Base-by-base conservation (phyloP, 768 basidiomycete species). In the Leccinum ochraceum region DNA sequence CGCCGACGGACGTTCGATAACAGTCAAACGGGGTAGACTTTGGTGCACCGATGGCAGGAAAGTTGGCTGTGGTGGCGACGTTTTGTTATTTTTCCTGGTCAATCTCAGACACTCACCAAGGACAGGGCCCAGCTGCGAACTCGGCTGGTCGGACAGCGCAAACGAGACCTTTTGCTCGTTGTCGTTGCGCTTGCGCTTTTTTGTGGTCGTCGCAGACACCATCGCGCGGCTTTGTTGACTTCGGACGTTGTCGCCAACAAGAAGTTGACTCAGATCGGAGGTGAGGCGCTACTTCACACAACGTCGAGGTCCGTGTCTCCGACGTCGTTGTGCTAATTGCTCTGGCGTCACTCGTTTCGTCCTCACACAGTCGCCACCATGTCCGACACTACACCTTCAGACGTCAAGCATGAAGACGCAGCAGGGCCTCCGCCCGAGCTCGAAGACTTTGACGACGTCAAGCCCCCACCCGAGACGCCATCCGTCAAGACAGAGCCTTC, bases 1-100 rank as follows among this genome's bases (percentile, higher is more conserved):
- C 65, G n/a, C 66, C 68, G 7, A 63, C 67, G 36, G 71, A 58
- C 4, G 82, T 84, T 49, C 69, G 76, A 71, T 88, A 92, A 66
- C 84, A 82, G 62, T 78, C 75, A 71, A 92, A 93, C 17, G 84
- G 66, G 3, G 84, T 91, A 16, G 79, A 76, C 57, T 77, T 65
- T 3, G 88, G 81, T 16, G 88, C 80, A 51, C 82, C 75, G 28
- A 90, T 67, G 6, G 84, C 83, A 46, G 91, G 91, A 72, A 73
- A 26, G 26, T 26, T 26, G 26, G 26, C 26, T 26, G 67, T 58
- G 62, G 61, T 63, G 54, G 65, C 56, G 60, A 64, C 48, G 30
- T n/a, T 42, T 17, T 42, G 17, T 44, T 44, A 17, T 17, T 17
- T 44, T 44, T 65, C 59, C 6, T 52, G 1, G 17, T 51, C 64